These are phyloP conservation scores for thale cress (Arabidopsis thaliana) DNA, from an alignment of 345 rosid species.

Conservation along the genomic window TAIR10.1 NC_003070.9:28087501-28088000, in stretches of 20 bases:
- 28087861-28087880: conserved; percentile 92
- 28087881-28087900: conserved; percentile 98
- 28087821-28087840: conserved; percentile 83
- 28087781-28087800: conserved; percentile 96
- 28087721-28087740: conserved; percentile 86
- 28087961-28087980: conserved; percentile 94
- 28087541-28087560: conserved; percentile 49
- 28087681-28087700: conserved; percentile 63
- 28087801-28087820: conserved; percentile 74
- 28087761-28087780: conserved; percentile 70
- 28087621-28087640: conserved; percentile 54
- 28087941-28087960: conserved; percentile 81
- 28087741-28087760: conserved; percentile 67
- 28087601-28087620: conserved; percentile 42
- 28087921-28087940: conserved; percentile 69
- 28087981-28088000: conserved; percentile 89
- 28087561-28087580: conserved; percentile 50
- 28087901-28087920: conserved; percentile 92
- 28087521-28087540: conserved; percentile 43
- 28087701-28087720: conserved; percentile 56
- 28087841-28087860: conserved; percentile 81
- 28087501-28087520: conserved; percentile 51
- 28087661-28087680: conserved; percentile 52
- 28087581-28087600: conserved; percentile 31
- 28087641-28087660: conserved; percentile 46